Conservation (phyloP, 2,329 filamentous ascomycete genomes). For the Exophiala sp. region DNA sequence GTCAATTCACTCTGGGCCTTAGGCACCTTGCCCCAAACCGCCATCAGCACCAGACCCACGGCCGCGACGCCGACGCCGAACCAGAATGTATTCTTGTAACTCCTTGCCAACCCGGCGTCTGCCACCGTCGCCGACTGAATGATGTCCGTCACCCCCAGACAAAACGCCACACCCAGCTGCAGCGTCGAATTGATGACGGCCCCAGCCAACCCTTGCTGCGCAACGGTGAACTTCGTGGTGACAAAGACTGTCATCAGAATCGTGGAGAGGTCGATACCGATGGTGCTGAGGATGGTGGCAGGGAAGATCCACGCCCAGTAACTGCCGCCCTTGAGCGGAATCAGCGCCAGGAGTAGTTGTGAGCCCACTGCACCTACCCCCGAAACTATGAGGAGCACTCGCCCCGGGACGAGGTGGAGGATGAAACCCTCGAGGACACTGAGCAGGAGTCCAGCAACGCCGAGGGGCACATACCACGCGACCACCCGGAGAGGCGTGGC, state of each 20-base stretch:
- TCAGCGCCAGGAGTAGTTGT: constrained; percentile 61
- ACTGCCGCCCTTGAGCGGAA: constrained; percentile 51
- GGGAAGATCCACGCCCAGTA: constrained; percentile 76
- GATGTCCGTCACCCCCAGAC: constrained; percentile 68
- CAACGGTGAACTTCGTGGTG: constrained; percentile 64
- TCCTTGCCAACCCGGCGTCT: constrained; percentile 42
- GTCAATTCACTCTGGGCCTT: constrained; percentile 58
- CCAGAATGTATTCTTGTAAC: constrained; percentile 57
- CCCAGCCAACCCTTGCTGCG: constrained; percentile 68
- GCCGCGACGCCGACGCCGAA: constrained; percentile 57
- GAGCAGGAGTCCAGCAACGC: constrained; percentile 64
- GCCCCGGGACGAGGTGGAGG: constrained; percentile 63
- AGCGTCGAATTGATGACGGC: constrained; percentile 67
- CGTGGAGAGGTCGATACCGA: constrained; percentile 72
- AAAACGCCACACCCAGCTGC: constrained; percentile 69
- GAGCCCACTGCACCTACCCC: constrained; percentile 57
- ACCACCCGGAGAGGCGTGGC: constrained; percentile 60
- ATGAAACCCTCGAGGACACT: constrained; percentile 61
- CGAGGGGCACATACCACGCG: constrained; percentile 67
- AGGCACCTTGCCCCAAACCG: constrained; percentile 52
- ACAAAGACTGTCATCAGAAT: constrained; percentile 75
- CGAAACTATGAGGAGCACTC: constrained; percentile 60
- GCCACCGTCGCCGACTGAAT: constrained; percentile 47
- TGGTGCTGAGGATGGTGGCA: constrained; percentile 57
- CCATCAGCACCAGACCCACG: constrained; percentile 51